Base-by-base conservation (phyloP, 1,139 yeast genomes). In the Magnusiomyces sp. region DNA sequence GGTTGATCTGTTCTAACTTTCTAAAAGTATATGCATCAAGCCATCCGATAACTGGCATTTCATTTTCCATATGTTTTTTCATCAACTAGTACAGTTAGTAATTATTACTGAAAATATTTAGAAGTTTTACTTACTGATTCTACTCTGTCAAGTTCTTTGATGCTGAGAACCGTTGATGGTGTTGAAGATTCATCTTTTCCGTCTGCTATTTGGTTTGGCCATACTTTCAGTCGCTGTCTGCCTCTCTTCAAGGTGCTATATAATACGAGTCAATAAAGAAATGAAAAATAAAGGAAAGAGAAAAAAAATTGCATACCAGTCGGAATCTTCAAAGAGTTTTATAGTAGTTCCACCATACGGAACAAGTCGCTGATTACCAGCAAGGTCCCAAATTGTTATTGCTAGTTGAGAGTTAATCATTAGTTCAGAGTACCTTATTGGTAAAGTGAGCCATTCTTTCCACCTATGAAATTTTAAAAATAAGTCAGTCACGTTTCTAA, bases 21-120 rank as follows among this genome's bases (percentile, higher is more conserved):
- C 88, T 74, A 52, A 83, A 70, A 0, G 85, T 78, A 48, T 86
- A 57, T 45, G 77, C 73, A 61, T 88, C 96, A 7, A 90, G 69
- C 97, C 98, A 92, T 40, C 76, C 78, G 1, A 81, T 70, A 14
- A 76, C 67, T 3, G 75, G 69, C 40, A 78, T 71, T 32, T 83
- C 88, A 0, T 92, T 90, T 54, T 78, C 75, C 57, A 83, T 89
- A 60, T 82, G 85, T 45, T 69, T 70, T 53, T 84, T 81, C 42
- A 85, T 69, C 49, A 76, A 70, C 51, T 67, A 38, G 9, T 43
- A 31, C 13, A 17, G 44, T 51, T 51, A 46, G 44, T 14, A 23
- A 10, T 34, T 9, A 31, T 2, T 7, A 3, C 23, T 3, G 14
- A 29, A 41, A 7, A 29, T 17, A 27, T 3, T 5, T 4, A 27